These are phyloP conservation scores for Colletotrichum costaricense DNA, from an alignment of 2,329 filamentous ascomycete species.

Conservation along the genomic window DNA sequence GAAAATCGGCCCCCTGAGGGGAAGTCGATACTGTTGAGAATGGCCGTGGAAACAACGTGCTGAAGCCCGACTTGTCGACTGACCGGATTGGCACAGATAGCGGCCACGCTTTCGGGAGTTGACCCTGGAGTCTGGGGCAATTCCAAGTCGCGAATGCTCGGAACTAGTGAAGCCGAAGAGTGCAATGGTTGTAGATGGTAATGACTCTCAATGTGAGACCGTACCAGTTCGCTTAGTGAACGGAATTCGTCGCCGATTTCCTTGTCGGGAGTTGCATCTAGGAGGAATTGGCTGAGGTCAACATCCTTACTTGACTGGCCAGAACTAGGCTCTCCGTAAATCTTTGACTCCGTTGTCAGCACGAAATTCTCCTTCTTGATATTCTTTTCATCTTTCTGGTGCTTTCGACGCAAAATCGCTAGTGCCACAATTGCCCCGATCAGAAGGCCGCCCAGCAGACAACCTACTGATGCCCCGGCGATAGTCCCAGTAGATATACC, in stretches of 20 bases:
- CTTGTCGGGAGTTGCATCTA: constrained; percentile 49
- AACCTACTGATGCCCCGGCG: constrained; percentile 12
- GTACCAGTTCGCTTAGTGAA: constrained; percentile 48
- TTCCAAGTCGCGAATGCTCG: constrained; percentile 42
- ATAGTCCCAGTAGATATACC: not conserved
- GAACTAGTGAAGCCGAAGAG: constrained; percentile 37
- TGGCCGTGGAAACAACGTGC: constrained; percentile 50
- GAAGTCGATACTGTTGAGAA: constrained; percentile 49
- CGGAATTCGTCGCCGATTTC: constrained; percentile 47
- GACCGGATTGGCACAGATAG: constrained; percentile 45
- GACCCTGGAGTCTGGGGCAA: constrained; percentile 36
- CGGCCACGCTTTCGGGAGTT: constrained; percentile 38
- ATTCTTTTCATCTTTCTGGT: constrained; percentile 23
- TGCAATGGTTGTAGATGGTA: constrained; percentile 47
- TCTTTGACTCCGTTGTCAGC: constrained; percentile 12
- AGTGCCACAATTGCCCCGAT: constrained; percentile 9
- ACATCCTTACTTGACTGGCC: constrained; percentile 37
- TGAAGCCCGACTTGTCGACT: constrained; percentile 48
- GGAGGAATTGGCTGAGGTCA: constrained; percentile 49
- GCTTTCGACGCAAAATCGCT: not conserved
- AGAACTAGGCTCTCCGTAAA: not conserved
- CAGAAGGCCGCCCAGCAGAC: not conserved
- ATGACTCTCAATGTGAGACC: constrained; percentile 53
- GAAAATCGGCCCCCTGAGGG: constrained; percentile 43
- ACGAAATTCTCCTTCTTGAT: constrained; percentile 29